Percentiles rank a stretch among this genome's conserved stretches.
Conservation (phyloP, 768 basidiomycete species). For the Lactifluus volemus region DNA sequence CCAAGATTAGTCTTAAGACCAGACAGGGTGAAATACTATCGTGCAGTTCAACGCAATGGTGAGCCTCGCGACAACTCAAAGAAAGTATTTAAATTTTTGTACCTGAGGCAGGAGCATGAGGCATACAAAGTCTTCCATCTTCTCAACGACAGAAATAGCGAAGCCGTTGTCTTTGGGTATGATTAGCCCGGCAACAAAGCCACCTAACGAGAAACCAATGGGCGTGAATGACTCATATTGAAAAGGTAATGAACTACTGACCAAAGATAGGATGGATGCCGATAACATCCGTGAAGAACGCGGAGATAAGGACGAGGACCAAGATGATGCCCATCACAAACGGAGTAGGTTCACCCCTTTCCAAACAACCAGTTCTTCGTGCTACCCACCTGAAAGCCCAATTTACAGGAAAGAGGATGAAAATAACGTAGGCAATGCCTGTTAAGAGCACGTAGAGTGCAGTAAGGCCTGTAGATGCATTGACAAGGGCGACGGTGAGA, state of each 20-base stretch:
- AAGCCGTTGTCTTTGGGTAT: conserved; percentile 79
- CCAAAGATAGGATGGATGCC: conserved; percentile 67
- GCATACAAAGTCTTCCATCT: conserved; percentile 78
- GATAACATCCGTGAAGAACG: conserved; percentile 83
- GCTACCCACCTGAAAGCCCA: conserved; percentile 62
- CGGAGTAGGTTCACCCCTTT: conserved; percentile 61
- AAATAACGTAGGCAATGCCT: conserved; percentile 52
- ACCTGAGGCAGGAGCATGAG: conserved; percentile 73
- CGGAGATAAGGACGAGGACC: conserved; percentile 62
- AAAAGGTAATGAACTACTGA: conserved; percentile 21
- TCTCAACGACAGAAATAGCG: conserved; percentile 72
- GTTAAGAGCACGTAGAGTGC: conserved; percentile 77
- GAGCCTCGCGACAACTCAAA: background rate
- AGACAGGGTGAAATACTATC: conserved; percentile 69
- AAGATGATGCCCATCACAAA: conserved; percentile 74
- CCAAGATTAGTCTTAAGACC: conserved; percentile 78
- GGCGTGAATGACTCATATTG: background rate
- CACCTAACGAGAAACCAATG: conserved; percentile 38
- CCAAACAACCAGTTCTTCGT: conserved; percentile 58
- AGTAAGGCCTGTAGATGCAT: conserved; percentile 61
- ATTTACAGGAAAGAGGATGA: conserved; percentile 57
- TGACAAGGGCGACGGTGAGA: conserved; percentile 75
- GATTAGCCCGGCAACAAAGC: conserved; percentile 74
- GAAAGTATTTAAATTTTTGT: conserved; percentile 23
- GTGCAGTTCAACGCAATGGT: conserved; percentile 15